A percentile compares a stretch with the other conserved stretches of the same genome.
These are phyloP conservation scores for Phylloporus scabripes DNA, from an alignment of 768 basidiomycete species.

Conservation along the genomic window DNA sequence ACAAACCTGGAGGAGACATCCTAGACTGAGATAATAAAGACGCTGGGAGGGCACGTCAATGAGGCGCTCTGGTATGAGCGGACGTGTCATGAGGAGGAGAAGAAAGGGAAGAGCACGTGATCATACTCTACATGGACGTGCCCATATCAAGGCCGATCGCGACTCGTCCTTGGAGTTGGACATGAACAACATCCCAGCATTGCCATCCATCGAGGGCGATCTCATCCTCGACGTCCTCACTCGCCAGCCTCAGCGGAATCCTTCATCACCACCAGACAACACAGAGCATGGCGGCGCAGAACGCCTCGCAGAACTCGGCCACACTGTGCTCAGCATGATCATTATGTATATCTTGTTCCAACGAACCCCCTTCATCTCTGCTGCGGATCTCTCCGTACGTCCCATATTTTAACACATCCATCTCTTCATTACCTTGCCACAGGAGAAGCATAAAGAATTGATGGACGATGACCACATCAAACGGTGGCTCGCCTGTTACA, in stretches of 20 bases:
- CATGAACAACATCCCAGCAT: conserved; percentile 37
- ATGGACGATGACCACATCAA: conserved; percentile 39
- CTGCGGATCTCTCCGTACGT: conserved; percentile 42
- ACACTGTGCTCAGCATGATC: conserved; percentile 45
- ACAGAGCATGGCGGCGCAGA: conserved; percentile 50
- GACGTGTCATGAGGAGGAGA: conserved; percentile 21
- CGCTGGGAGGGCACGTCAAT: conserved; percentile 76
- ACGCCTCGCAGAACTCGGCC: conserved; percentile 56
- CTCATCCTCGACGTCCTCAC: conserved; percentile 56
- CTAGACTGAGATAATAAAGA: conserved; percentile 70
- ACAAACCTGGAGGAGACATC: conserved; percentile 69
- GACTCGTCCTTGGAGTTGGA: conserved; percentile 1
- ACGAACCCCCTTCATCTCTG: conserved; percentile 39
- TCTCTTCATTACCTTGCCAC: conserved; percentile 1
- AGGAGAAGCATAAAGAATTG: conserved; percentile 25
- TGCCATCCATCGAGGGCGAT: conserved; percentile 55
- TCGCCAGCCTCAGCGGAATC: conserved; percentile 38
- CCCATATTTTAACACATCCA: not conserved
- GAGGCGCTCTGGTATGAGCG: conserved; percentile 69
- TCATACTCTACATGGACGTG: too few species aligned
- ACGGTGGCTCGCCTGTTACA: conserved; percentile 48
- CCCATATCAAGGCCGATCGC: not conserved
- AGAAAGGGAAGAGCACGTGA: conserved; percentile 17
- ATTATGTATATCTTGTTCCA: conserved; percentile 48
- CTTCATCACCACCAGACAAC: conserved; percentile 32